Evolutionary conservation across 306 rosid species (phyloP).

Genomic region (Oemleria cerasiformis): DNA sequence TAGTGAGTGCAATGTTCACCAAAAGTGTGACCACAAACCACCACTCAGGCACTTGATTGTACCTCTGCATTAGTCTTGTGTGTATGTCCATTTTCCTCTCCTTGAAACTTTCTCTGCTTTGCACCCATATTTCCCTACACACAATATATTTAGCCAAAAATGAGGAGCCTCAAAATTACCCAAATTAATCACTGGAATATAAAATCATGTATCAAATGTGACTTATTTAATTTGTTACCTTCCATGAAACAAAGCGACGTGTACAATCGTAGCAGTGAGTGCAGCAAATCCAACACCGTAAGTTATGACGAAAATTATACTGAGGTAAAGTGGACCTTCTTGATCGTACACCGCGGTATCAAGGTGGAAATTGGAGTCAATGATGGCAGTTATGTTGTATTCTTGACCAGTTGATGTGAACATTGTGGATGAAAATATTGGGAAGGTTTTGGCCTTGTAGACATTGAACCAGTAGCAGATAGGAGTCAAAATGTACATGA

Average conservation of each 20-base stretch:
- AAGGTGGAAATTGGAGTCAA: constrained; percentile 68
- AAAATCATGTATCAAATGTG: not conserved
- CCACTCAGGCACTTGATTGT: constrained; percentile 83
- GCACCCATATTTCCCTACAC: constrained; percentile 85
- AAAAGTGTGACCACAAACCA: constrained; percentile 75
- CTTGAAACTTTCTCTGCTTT: constrained; percentile 61
- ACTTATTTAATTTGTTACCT: constrained; percentile 34
- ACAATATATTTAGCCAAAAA: not conserved
- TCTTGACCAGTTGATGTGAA: constrained; percentile 48
- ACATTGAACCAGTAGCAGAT: constrained; percentile 64
- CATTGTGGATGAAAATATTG: constrained; percentile 55
- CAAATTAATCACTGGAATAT: not conserved
- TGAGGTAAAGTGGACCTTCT: constrained; percentile 59
- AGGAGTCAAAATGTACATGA: constrained; percentile 74
- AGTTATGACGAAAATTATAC: constrained; percentile 65
- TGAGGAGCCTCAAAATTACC: not conserved
- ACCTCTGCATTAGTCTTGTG: constrained; percentile 68
- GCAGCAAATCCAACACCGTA: constrained; percentile 94
- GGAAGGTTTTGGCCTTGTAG: constrained; percentile 66
- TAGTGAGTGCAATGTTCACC: constrained; percentile 46
- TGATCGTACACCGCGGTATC: constrained; percentile 52
- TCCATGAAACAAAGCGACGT: constrained; percentile 89
- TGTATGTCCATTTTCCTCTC: constrained; percentile 65
- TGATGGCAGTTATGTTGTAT: constrained; percentile 61
- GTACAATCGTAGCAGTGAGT: constrained; percentile 69